Conservation (phyloP, 768 basidiomycete genomes). For the Mycena kentingensis region DNA sequence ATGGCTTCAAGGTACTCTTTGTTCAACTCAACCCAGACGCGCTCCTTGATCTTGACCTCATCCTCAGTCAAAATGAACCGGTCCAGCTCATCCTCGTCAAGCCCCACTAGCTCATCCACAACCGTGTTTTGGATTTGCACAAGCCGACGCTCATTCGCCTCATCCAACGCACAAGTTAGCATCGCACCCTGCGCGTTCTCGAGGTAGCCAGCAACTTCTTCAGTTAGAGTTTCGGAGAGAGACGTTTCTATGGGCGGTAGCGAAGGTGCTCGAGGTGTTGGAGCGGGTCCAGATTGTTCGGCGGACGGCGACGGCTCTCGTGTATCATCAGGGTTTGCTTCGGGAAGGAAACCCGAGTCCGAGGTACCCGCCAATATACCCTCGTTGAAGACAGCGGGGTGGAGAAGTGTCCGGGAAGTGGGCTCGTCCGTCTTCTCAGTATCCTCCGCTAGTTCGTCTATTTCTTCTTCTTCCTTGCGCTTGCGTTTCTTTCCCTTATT, state of each 20-base stretch:
- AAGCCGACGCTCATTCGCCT: slow-evolving; percentile 64
- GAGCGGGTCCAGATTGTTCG: slow-evolving; percentile 10
- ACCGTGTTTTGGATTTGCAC: slow-evolving; percentile 47
- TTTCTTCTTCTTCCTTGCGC: slow-evolving; percentile 36
- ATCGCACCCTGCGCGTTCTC: slow-evolving; percentile 60
- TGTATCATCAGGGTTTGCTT: slow-evolving; percentile 62
- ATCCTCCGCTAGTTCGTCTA: slow-evolving; percentile 17
- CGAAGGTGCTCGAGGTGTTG: slow-evolving; percentile 14
- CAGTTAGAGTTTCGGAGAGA: slow-evolving; percentile 61
- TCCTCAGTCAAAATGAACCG: slow-evolving; percentile 74
- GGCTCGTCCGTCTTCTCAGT: slow-evolving; percentile 24
- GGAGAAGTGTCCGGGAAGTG: slow-evolving; percentile 42
- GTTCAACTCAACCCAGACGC: slow-evolving; percentile 94
- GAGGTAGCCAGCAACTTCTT: slow-evolving; percentile 72
- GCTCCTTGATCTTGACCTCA: slow-evolving; percentile 84
- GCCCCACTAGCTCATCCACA: slow-evolving; percentile 65
- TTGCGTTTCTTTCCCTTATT: slow-evolving; percentile 38
- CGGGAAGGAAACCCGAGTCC: no score
- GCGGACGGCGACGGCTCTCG: slow-evolving; percentile 36
- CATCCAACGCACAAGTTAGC: slow-evolving; percentile 63
- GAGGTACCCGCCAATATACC: slow-evolving; percentile 67
- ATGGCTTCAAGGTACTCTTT: slow-evolving; percentile 86
- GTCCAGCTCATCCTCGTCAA: slow-evolving; percentile 93
- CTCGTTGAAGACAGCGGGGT: slow-evolving; percentile 60
- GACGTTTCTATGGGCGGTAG: slow-evolving; percentile 55